Conservation (phyloP, 164 flowering plant species). For the Vitis labrusca region DNA sequence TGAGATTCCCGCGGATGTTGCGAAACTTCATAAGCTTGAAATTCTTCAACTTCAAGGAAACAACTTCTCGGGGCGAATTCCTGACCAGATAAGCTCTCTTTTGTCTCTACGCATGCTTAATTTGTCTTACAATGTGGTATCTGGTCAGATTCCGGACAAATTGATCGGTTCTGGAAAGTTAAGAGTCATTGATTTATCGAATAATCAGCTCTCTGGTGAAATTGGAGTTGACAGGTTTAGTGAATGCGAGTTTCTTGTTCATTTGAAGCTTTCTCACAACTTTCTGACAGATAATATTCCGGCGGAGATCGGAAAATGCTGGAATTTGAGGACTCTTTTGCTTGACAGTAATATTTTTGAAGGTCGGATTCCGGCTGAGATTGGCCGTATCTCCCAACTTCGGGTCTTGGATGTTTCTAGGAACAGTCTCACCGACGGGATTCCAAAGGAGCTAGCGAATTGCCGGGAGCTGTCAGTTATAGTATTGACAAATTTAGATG, state of each 20-base stretch:
- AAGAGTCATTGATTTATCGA: conserved; percentile 48
- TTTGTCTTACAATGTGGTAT: conserved; percentile 49
- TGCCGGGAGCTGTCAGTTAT: conserved; percentile 50
- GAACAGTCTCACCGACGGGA: conserved; percentile 57
- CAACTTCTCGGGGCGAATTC: conserved; percentile 60
- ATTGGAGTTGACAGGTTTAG: conserved; percentile 26
- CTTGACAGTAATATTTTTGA: conserved; percentile 58
- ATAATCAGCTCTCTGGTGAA: conserved; percentile 47
- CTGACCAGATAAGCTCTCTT: conserved; percentile 37
- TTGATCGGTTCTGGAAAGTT: conserved; percentile 41
- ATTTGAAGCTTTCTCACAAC: conserved; percentile 58
- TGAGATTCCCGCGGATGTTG: conserved; percentile 51
- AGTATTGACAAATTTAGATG: conserved; percentile 52
- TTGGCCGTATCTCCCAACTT: conserved; percentile 55
- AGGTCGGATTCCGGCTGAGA: conserved; percentile 57
- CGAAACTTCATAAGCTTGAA: conserved; percentile 35
- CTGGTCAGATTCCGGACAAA: conserved; percentile 48
- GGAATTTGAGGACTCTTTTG: conserved; percentile 46
- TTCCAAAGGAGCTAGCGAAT: conserved; percentile 54
- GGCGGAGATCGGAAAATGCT: conserved; percentile 53
- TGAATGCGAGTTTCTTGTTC: conserved; percentile 34
- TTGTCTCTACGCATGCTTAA: conserved; percentile 46
- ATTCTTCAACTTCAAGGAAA: conserved; percentile 59
- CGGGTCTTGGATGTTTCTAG: conserved; percentile 65
- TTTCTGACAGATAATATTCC: conserved; percentile 48